These are phyloP conservation scores for Entamoeba invadens DNA, from an alignment of 208 protist species.

Conservation along the genomic window DNA sequence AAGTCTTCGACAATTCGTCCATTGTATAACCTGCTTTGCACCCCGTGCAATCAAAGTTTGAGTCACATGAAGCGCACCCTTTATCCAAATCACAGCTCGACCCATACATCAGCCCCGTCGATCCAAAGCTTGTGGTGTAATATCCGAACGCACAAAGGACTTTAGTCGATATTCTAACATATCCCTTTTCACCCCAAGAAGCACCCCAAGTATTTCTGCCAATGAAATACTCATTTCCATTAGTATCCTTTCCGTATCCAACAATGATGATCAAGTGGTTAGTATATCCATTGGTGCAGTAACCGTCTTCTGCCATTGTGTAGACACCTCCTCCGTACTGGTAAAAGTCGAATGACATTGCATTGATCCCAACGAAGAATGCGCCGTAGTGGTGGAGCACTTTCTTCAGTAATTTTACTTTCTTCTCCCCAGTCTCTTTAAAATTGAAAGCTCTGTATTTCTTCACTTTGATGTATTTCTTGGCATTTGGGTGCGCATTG, in stretches of 20 bases:
- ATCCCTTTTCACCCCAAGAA: constrained; percentile 15
- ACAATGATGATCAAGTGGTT: constrained; percentile 2
- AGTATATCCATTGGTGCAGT: too few species aligned
- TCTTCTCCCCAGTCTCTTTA: neutral
- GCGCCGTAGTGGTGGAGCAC: neutral
- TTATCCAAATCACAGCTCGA: too few species aligned
- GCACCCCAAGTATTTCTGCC: constrained; percentile 8
- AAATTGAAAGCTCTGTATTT: neutral
- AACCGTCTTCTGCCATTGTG: too few species aligned
- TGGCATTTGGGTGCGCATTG: neutral
- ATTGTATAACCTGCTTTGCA: too few species aligned
- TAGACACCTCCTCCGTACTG: too few species aligned
- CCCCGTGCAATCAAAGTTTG: too few species aligned
- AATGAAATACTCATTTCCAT: constrained; percentile 1
- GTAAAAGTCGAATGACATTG: too few species aligned
- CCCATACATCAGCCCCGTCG: too few species aligned
- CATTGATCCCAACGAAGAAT: neutral
- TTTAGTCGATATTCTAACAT: neutral
- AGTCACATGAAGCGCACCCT: too few species aligned
- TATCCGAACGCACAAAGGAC: neutral
- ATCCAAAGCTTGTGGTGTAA: too few species aligned
- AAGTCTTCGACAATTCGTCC: too few species aligned
- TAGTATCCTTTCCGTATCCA: constrained; percentile 17
- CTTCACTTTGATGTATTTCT: neutral
- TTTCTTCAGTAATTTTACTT: neutral